Evolutionary conservation across 345 rosid species (phyloP).

Genomic region (Eucalyptus guilfoylei): DNA sequence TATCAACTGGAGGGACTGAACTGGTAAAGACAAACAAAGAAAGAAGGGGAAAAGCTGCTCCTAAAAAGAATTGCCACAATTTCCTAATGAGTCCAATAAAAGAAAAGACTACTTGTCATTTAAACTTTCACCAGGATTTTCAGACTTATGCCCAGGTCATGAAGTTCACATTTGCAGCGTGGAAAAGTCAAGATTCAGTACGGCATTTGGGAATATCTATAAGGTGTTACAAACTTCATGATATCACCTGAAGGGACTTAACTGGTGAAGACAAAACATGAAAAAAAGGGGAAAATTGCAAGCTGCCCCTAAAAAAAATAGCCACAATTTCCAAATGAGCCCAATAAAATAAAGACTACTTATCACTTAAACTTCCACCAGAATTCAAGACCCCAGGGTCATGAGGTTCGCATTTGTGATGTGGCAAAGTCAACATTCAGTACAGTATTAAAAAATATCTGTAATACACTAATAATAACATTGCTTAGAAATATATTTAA

Average conservation of each 20-base stretch:
- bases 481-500: background rate
- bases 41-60: background rate
- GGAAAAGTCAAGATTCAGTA: background rate
- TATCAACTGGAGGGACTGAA: background rate
- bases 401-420: background rate
- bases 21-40: background rate
- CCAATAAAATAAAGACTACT: background rate
- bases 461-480: background rate
- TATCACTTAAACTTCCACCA: background rate
- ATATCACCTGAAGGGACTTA: background rate
- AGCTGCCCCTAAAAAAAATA: background rate
- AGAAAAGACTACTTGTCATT: background rate
- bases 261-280: background rate
- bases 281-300: background rate
- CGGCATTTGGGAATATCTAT: background rate
- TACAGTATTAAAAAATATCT: background rate
- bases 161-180: background rate
- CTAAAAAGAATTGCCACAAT: background rate
- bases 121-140: background rate
- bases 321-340: background rate
- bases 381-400: background rate
- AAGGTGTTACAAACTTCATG: background rate
- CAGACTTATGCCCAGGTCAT: background rate
- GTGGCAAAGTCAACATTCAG: background rate
- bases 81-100: background rate